These are phyloP conservation scores for Fusarium domesticum DNA, from an alignment of 2,329 filamentous ascomycete genomes.

Conservation along the genomic window DNA sequence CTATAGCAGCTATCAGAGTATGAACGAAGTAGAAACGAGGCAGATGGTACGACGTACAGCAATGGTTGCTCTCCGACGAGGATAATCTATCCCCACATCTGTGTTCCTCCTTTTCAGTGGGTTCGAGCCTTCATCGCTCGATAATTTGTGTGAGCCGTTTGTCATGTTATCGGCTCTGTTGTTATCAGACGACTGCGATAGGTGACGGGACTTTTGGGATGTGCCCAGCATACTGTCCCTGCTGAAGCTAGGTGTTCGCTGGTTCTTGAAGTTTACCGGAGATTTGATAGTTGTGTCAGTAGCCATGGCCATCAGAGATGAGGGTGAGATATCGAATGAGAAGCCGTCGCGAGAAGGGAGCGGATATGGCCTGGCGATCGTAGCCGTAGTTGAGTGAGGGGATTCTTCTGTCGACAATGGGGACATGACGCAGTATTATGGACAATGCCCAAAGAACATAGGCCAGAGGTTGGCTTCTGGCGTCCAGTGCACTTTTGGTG, in stretches of 20 bases:
- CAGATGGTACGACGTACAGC: conserved; percentile 48
- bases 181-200: conserved; percentile 54
- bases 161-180: conserved; percentile 41
- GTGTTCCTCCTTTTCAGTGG: conserved; percentile 61
- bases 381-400: conserved; percentile 42
- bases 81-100: conserved; percentile 61
- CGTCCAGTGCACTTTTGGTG: neutral
- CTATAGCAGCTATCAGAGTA: conserved; percentile 41
- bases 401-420: conserved; percentile 55
- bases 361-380: conserved; percentile 43
- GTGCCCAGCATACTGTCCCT: conserved; percentile 53
- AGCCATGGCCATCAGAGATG: conserved; percentile 41
- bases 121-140: conserved; percentile 52
- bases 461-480: neutral
- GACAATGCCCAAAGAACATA: conserved; percentile 19
- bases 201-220: conserved; percentile 52
- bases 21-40: neutral
- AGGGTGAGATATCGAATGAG: conserved; percentile 47
- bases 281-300: conserved; percentile 51
- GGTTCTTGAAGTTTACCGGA: conserved; percentile 46
- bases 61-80: conserved; percentile 62
- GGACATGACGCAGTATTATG: conserved; percentile 43
- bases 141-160: conserved; percentile 46
- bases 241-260: conserved; percentile 46
- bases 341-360: conserved; percentile 47